Base-by-base conservation (phyloP, 2,329 filamentous ascomycete genomes). In the Ascochyta koolunga region DNA sequence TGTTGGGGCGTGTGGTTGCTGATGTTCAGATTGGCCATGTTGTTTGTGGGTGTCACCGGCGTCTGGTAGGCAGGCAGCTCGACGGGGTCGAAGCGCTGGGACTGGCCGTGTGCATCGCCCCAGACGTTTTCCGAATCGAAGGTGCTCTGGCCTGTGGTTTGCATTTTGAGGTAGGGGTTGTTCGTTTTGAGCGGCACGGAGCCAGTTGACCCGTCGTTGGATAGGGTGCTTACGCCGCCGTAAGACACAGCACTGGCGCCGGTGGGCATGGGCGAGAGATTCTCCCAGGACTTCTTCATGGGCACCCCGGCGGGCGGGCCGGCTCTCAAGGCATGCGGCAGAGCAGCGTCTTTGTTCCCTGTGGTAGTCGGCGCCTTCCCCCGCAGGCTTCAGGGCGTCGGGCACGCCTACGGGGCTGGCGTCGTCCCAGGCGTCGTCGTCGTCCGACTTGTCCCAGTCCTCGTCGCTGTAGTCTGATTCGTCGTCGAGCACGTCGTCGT, bases 161-260 rank as follows among this genome's bases (percentile, higher is more conserved):
- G 75, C 62, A 74, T 72, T 24, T 69, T 70, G 19, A 75, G 66
- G 56, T 79, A 79, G 8, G 78, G 78, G 50, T 79, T 79, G 56
- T 79, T 77, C 3, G 76, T 78, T 53, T 76, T 61, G 18, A 77
- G 58, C 1, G 71, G 68, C 29, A 69, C 50, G 2, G 71, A 71
- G 18, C 61, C 60, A 19, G 57, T 62, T 1, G 63, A 66, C 18
- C 62, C 63, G 21, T 62, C 63, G 35, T 61, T 63, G 0, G 73
- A 74, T 38, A 65, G 60, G 18, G 62, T 71, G 61, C 71, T 75
- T 10, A 50, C 58, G 18, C 64, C 62, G 25, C 69, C 65, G 31
- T 62, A 70, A 2, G 70, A 72, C 21, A 64, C 61, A 15, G 66
- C 51, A 31, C 60, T 69, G 19, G 68, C 61, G 9, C 70, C 68